Base-by-base conservation (phyloP, 148 eudicot species). In the Fagopyrum tataricum region DNA sequence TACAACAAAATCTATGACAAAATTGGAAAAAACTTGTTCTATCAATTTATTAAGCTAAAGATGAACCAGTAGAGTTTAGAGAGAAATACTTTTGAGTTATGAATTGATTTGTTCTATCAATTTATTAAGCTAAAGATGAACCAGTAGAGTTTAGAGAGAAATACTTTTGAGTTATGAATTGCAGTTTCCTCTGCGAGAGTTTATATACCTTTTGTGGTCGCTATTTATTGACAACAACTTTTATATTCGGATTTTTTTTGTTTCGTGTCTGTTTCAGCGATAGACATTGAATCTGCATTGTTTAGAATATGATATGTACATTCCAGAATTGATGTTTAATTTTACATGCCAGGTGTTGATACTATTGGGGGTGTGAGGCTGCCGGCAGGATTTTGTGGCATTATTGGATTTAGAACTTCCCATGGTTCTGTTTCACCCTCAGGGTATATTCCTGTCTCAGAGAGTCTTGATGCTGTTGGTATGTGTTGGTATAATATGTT, bases 381-480 rank as follows among this genome's bases (percentile, higher is more conserved):
- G 75, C 97, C 99, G 41, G 93, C 99, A 79, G 99, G 86, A 79
- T 87, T 81, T 78, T 96, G 97, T 83, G 88, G 92, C 31, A 66
- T 89, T 59, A 77, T 92, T 26, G 99, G 99, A 73, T 96, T 92
- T 73, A 90, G 89, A 76, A 85, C 94, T 17, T 96, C 99, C 21
- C 81, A 90, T 77, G 96, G 96, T 18, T 78, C 80, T 55, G 88
- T 87, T 78, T 85, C 99, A 78, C 82, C 85, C 51, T 39, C 83
- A 20, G 97, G 97, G 73, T 76, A 83, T 69, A 77, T 96, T 84
- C 90, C 99, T 70, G 82, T 96, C 68, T 92, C 96, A 12, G 71
- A 84, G 72, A 96, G 94, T 82, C 87, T 90, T 72, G 99, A 96
- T 74, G 81, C 94, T 43, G 82, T 96, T 58, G 99, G 99, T 96